A percentile compares a stretch with the other conserved stretches of the same genome.
These are phyloP conservation scores for Paramecium pentaurelia DNA, from an alignment of 73 alveolate genomes.

Conservation along the genomic window DNA sequence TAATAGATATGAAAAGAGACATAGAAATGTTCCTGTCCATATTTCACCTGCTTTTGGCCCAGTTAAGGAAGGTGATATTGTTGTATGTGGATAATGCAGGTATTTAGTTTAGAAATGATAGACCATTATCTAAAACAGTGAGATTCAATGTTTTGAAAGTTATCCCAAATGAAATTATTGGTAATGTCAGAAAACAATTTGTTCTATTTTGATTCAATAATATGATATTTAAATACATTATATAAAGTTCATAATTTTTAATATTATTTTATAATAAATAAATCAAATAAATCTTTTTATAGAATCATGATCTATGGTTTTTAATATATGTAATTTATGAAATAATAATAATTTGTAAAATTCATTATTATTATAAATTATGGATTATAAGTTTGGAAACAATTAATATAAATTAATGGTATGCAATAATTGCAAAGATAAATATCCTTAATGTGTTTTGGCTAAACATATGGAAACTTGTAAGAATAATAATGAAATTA, in stretches of 20 bases:
- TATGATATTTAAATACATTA: neutral
- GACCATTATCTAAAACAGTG: slow-evolving; percentile 98
- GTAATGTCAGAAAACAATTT: slow-evolving; percentile 95
- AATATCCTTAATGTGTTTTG: neutral
- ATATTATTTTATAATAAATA: neutral
- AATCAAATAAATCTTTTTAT: neutral
- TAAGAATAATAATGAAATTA: neutral
- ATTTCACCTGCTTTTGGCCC: slow-evolving; percentile 86
- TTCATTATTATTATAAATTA: neutral
- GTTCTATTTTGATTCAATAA: slow-evolving; percentile 63
- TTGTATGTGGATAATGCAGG: slow-evolving; percentile 99
- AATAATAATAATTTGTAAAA: neutral
- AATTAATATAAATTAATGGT: neutral
- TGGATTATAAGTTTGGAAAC: neutral
- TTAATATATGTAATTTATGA: neutral
- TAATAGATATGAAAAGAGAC: slow-evolving; percentile 95
- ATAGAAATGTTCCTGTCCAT: slow-evolving; percentile 92
- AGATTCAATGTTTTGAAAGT: slow-evolving; percentile 97
- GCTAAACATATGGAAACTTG: neutral
- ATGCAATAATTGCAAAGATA: neutral
- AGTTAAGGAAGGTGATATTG: slow-evolving; percentile 97
- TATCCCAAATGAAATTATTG: slow-evolving; percentile 88
- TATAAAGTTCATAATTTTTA: neutral
- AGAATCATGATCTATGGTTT: neutral
- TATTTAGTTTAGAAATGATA: neutral